phyloP scores from a whole-genome alignment of 495 filamentous ascomycete species.

The Penicillium coprophilum region DNA sequence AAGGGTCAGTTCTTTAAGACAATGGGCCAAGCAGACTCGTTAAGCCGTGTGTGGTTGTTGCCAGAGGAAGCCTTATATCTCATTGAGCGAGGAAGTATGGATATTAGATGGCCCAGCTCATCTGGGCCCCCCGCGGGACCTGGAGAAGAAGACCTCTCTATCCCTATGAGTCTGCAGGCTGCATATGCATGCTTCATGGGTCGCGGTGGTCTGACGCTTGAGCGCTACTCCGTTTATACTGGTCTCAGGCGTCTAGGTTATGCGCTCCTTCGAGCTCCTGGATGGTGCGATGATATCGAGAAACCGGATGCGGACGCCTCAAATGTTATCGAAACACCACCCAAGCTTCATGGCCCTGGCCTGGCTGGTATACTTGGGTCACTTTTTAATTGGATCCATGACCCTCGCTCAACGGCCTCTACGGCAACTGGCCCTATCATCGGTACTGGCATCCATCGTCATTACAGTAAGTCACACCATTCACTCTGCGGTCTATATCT shows the following conservation, averaged over 20 bases:
- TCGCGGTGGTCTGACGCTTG: conserved; percentile 63
- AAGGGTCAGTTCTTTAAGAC: conserved; percentile 56
- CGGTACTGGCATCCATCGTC: conserved; percentile 73
- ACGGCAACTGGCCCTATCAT: conserved; percentile 66
- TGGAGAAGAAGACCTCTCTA: conserved; percentile 49
- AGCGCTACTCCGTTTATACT: conserved; percentile 83
- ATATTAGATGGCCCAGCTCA: conserved; percentile 74
- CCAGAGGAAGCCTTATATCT: conserved; percentile 91
- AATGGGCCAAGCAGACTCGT: conserved; percentile 57
- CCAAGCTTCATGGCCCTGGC: conserved; percentile 28
- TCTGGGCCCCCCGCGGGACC: conserved; percentile 12
- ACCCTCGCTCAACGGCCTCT: conserved; percentile 27
- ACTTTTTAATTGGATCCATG: conserved; percentile 38
- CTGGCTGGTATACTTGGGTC: conserved; percentile 35
- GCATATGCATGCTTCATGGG: conserved; percentile 81
- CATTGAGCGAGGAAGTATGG: conserved; percentile 80
- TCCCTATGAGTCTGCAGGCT: conserved; percentile 86
- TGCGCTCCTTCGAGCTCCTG: conserved; percentile 66
- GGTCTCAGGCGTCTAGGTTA: conserved; percentile 84
- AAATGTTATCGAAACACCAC: conserved; percentile 1
- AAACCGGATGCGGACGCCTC: conserved; percentile 7
- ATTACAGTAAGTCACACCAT: conserved; percentile 53
- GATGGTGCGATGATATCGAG: conserved; percentile 44
- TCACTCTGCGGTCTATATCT: not conserved
- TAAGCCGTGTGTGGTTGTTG: conserved; percentile 71